Evolutionary conservation across 2,329 filamentous ascomycete genomes (phyloP), one percentile per base, ranked within the genome.

Genomic region (Claviceps paspali): DNA sequence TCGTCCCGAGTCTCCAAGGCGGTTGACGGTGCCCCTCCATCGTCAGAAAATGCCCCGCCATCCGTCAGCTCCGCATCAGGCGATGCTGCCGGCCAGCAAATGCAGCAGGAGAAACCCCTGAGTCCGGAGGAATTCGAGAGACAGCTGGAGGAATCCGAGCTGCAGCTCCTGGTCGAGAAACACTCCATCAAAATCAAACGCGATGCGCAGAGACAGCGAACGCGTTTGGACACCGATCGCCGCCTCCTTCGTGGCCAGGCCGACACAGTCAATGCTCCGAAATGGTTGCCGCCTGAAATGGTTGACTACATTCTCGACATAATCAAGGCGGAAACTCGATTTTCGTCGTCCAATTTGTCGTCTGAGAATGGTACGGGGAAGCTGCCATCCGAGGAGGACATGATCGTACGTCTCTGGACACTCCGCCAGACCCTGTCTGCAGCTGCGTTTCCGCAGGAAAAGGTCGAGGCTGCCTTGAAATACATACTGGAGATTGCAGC

Each of bases 101-200:
- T 19, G 9, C 30, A 39, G n/a, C 43, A 54, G 23, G 47, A 60
- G 36, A 62, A 73, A 38, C 62, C 71, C 21, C 60, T 88, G 45
- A 84, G 75, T 34, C 80, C 88, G 1, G 88, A 95, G 53, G 84
- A 96, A 55, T 81, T 95, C 36, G 91, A 95, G 53, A 77, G 66
- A 44, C 84, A 93, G 50, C 70, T 96, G 12, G 85, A 95, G 54
- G 80, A 86, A 49, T 81, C 85, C n/a, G 85, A 93, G 49, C 65
- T 98, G 27, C 87, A 96, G 56, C 62, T 83, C 17, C 63, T 95
- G 5, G 79, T 96, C 12, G 88, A 96, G 44, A 91, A 86, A 52
- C 65, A 88, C 57, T 79, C 79, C 0, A 62, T 72, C 29, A 94
- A 88, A 56, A 79, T 80, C 43, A 80, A 79, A 47, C 77, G 79